These are phyloP conservation scores for Torulaspora indica DNA, from an alignment of 805 yeast species.

Conservation along the genomic window DNA sequence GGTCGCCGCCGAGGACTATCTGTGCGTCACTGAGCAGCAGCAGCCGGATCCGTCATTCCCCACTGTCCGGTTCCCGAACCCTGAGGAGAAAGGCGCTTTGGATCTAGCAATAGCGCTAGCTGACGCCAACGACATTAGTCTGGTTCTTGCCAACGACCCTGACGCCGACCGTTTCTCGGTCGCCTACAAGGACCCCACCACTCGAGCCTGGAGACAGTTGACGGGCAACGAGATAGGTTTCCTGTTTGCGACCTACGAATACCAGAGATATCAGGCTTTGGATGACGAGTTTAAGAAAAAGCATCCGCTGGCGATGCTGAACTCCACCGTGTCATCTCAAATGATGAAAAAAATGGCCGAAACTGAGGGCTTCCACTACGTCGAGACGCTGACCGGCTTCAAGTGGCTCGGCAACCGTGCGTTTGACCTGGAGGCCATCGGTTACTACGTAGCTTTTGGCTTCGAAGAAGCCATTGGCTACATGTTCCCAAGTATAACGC, in stretches of 20 bases:
- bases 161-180: slow-evolving; percentile 93
- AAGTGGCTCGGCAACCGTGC: slow-evolving; percentile 96
- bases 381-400: slow-evolving; percentile 90
- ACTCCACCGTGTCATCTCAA: slow-evolving; percentile 91
- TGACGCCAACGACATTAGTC: slow-evolving; percentile 35
- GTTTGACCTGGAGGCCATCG: slow-evolving; percentile 58
- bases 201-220: slow-evolving; percentile 63
- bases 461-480: slow-evolving; percentile 96
- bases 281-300: slow-evolving; percentile 30
- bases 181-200: slow-evolving; percentile 48
- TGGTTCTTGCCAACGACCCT: slow-evolving; percentile 90
- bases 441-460: slow-evolving; percentile 76
- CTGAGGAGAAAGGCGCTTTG: slow-evolving; percentile 91
- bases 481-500: slow-evolving; percentile 70
- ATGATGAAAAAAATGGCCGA: slow-evolving; percentile 67
- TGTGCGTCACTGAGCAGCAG: slow-evolving; percentile 58
- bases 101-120: slow-evolving; percentile 65
- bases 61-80: slow-evolving; percentile 88
- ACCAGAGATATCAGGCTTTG: slow-evolving; percentile 35
- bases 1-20: slow-evolving; percentile 36
- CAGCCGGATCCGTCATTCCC: slow-evolving; percentile 80
- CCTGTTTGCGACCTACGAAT: slow-evolving; percentile 65
- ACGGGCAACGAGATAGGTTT: slow-evolving; percentile 91
- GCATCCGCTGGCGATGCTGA: slow-evolving; percentile 52
- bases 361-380: slow-evolving; percentile 53